Percentiles rank a stretch among this genome's conserved stretches.
These are phyloP conservation scores for Myrica gale DNA, from an alignment of 306 rosid species.

Conservation along the genomic window DNA sequence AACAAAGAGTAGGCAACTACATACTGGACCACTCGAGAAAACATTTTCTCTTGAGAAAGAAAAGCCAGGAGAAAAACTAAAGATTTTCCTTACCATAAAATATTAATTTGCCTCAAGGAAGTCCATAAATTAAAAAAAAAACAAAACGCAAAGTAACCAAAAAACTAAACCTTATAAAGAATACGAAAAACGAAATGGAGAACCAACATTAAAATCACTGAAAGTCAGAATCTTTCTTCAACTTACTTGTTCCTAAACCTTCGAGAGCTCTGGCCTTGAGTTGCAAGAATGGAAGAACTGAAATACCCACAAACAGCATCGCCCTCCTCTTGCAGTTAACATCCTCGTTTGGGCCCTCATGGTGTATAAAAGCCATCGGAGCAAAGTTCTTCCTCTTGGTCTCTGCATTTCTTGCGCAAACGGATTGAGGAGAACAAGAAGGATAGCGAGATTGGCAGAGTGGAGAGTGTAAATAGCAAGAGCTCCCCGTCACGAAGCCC, in stretches of 20 bases:
- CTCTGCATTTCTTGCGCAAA: conserved; percentile 37
- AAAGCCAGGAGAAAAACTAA: not conserved
- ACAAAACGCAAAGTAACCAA: not conserved
- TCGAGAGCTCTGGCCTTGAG: conserved; percentile 61
- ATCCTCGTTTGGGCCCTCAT: conserved; percentile 27
- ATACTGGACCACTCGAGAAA: not conserved
- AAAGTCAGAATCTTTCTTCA: not conserved
- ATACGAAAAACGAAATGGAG: not conserved
- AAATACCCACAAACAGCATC: conserved; percentile 54
- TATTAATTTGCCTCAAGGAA: not conserved
- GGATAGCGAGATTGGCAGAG: conserved; percentile 36
- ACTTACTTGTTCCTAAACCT: conserved; percentile 41
- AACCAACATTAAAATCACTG: not conserved
- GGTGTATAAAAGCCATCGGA: conserved; percentile 36
- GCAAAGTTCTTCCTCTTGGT: conserved; percentile 29
- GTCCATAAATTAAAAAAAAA: not conserved
- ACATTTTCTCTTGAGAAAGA: not conserved
- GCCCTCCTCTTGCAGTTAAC: conserved; percentile 48
- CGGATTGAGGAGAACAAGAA: conserved; percentile 32
- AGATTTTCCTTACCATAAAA: not conserved
- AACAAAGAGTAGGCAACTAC: no score
- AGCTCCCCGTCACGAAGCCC: conserved; percentile 47
- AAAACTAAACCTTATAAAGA: not conserved
- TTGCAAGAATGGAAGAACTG: conserved; percentile 64
- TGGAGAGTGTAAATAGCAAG: conserved; percentile 48